Percentiles rank a stretch among this genome's conserved stretches.
These are phyloP conservation scores for Penicillium thymicola DNA, from an alignment of 2,329 filamentous ascomycete species.

Conservation along the genomic window DNA sequence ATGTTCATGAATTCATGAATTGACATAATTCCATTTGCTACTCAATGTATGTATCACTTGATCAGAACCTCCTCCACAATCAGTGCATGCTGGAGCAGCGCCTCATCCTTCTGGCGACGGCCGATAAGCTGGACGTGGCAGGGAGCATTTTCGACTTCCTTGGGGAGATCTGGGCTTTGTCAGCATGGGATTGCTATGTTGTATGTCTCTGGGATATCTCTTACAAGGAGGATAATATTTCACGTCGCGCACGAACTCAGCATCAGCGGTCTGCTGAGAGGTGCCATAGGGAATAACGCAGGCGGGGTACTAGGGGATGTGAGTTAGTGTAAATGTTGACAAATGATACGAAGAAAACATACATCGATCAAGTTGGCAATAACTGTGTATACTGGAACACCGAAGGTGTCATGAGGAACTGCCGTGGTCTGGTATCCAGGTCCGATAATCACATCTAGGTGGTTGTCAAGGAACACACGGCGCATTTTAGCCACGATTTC, in stretches of 20 bases:
- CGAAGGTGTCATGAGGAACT: background rate
- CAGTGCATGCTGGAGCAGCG: background rate
- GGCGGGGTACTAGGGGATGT: background rate
- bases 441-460: background rate
- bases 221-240: background rate
- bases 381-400: background rate
- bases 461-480: background rate
- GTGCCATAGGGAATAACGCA: background rate
- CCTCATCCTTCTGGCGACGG: background rate
- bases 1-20: background rate
- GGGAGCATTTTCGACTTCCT: background rate
- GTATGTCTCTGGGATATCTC: background rate
- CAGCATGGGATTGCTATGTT: background rate
- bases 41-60: background rate
- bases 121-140: background rate
- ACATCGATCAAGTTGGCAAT: background rate
- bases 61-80: background rate
- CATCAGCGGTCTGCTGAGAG: background rate
- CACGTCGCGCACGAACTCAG: background rate
- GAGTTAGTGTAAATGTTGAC: background rate
- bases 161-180: background rate
- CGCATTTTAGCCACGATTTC: background rate
- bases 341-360: background rate
- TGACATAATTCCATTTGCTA: background rate
- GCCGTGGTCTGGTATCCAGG: background rate